A percentile compares a stretch with the other conserved stretches of the same genome.
Conservation (phyloP, 2,329 filamentous ascomycete genomes). For the Diplodia intermedia region DNA sequence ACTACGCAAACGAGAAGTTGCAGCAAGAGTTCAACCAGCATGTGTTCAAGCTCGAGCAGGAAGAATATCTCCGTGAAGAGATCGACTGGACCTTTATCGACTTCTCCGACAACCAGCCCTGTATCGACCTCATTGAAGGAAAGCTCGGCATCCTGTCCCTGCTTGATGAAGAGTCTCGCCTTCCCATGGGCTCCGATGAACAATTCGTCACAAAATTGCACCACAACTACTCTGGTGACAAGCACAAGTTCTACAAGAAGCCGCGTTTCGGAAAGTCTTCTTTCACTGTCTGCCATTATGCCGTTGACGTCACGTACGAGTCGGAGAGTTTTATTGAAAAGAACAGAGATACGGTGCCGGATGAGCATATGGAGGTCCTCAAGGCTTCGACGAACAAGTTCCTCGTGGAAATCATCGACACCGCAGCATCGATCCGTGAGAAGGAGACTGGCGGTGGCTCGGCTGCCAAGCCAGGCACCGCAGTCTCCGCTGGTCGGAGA, state of each 20-base stretch:
- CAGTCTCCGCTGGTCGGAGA: constrained; percentile 75
- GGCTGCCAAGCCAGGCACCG: constrained; percentile 73
- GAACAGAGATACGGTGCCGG: constrained; percentile 97
- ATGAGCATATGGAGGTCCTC: constrained; percentile 96
- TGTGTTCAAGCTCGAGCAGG: constrained; percentile 98
- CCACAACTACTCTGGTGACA: constrained; percentile 87
- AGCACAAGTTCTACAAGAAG: constrained; percentile 98
- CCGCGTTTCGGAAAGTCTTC: constrained; percentile 95
- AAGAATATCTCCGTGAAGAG: constrained; percentile 93
- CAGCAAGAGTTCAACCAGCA: constrained; percentile 99
- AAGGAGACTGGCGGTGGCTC: constrained; percentile 72
- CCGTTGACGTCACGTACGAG: constrained; percentile 96
- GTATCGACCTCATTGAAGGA: constrained; percentile 97
- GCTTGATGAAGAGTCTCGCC: constrained; percentile 91
- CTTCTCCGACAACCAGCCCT: constrained; percentile 98
- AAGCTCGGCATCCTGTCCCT: constrained; percentile 92
- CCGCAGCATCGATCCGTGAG: constrained; percentile 84
- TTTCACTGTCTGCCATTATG: constrained; percentile 98
- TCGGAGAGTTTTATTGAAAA: constrained; percentile 99
- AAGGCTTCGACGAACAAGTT: constrained; percentile 84
- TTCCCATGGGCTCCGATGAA: constrained; percentile 97
- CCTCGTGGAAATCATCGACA: constrained; percentile 81
- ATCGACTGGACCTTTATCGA: constrained; percentile 99
- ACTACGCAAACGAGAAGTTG: constrained; percentile 98
- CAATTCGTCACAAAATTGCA: constrained; percentile 97